phyloP scores from a whole-genome alignment of 2,329 filamentous ascomycete genomes.

The Colletotrichum shisoi region DNA sequence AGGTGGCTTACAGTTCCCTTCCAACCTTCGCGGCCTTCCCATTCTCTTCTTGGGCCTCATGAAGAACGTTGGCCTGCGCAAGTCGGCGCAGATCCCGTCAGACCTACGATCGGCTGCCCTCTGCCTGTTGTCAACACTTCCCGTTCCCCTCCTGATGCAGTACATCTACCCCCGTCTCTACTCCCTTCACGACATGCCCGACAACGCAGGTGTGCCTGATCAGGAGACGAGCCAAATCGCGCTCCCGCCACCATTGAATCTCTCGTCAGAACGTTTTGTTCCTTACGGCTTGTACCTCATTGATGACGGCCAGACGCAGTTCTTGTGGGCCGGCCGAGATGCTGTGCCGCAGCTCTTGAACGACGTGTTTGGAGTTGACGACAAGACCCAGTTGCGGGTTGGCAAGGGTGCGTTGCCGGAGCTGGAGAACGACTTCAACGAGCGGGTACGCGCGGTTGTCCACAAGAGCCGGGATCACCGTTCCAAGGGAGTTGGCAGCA shows the following conservation, averaged over 20 bases:
- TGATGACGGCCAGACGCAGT: conserved; percentile 96
- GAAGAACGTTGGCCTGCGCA: conserved; percentile 93
- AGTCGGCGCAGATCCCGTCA: conserved; percentile 90
- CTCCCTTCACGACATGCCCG: conserved; percentile 94
- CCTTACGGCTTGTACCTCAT: conserved; percentile 94
- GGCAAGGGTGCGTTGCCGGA: conserved; percentile 89
- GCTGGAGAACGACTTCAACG: conserved; percentile 95
- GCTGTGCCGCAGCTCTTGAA: conserved; percentile 85
- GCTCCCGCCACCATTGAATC: conserved; percentile 82
- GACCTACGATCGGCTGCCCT: conserved; percentile 93
- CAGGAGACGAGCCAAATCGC: conserved; percentile 86
- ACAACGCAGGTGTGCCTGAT: conserved; percentile 86
- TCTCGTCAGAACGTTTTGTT: conserved; percentile 86
- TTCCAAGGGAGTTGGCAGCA: conserved; percentile 87
- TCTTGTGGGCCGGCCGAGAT: conserved; percentile 94
- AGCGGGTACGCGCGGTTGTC: conserved; percentile 86
- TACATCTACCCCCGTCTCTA: conserved; percentile 90
- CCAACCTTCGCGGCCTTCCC: conserved; percentile 87
- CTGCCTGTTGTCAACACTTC: conserved; percentile 91
- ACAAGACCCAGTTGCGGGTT: conserved; percentile 84
- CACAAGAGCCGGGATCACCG: conserved; percentile 91
- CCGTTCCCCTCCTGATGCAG: conserved; percentile 86
- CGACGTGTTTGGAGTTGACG: conserved; percentile 89
- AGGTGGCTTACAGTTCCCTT: conserved; percentile 90
- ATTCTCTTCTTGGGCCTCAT: conserved; percentile 92